Base-by-base conservation (phyloP, 768 basidiomycete genomes). In the Epithele typhae region DNA sequence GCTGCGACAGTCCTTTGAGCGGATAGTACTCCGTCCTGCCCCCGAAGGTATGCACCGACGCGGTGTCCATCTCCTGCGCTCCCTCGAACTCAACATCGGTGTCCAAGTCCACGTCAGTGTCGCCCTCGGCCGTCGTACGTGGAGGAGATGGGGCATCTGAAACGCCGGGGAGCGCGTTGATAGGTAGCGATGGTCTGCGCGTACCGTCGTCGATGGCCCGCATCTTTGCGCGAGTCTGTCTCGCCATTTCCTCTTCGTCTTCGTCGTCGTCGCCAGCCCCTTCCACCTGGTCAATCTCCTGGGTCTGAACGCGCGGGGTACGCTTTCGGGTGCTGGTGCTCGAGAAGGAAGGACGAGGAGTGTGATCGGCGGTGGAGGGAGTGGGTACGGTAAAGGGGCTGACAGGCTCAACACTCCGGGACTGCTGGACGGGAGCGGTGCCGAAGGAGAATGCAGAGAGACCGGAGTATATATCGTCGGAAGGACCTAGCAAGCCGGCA, bases 1-100 rank as follows among this genome's bases (percentile, higher is more conserved):
- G n/a, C n/a, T n/a, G n/a, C n/a, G n/a, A n/a, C n/a, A n/a, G n/a
- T n/a, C n/a, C n/a, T 36, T 70, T 71, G 34, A n/a, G 37, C 10
- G 44, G 32, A 24, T 57, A 54, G 14, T 45, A 48, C 6, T 49
- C 48, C 30, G 22, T 51, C 10, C 72, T 73, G 41, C 60, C 65
- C 45, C 74, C 79, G 46, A 77, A 77, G 1, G 76, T 77, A 53
- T 75, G 68, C 47, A 67, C 70, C 12, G 76, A 79, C 23, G 70
- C 68, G 7, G 69, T 65, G 59, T 79, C 76, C 6, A 66, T 64
- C 46, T 61, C 40, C 33, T 64, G 42, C 6, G 57, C 46, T 56
- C 60, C 52, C 46, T 68, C 60, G 45, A 59, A 53, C 57, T 64
- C 64, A 52, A 53, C 66, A 58, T 62, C 65, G 48, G 68, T 64